These are phyloP conservation scores for Apiotrichum akiyoshidainum DNA, from an alignment of 1,284 basidiomycete species.

Conservation along the genomic window DNA sequence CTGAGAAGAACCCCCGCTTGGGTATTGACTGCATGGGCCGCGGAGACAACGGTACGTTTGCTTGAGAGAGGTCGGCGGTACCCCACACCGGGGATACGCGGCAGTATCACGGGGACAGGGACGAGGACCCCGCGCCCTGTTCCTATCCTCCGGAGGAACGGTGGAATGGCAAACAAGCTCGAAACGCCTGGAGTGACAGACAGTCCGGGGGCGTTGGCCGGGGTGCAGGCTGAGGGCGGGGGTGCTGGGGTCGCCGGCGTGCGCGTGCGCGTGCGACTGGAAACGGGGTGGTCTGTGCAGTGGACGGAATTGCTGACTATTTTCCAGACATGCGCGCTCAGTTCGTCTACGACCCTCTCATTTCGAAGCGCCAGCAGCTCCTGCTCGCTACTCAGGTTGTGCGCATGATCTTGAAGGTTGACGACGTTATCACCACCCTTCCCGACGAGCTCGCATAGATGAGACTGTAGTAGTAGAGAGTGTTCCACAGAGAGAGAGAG, in stretches of 20 bases:
- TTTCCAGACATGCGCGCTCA: constrained; percentile 90
- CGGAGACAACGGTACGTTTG: constrained; percentile 72
- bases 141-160: not conserved
- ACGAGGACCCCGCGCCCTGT: not conserved
- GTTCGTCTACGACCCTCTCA: constrained; percentile 93
- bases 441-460: constrained; percentile 11
- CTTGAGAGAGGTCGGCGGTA: not conserved
- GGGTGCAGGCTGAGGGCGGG: too few species aligned
- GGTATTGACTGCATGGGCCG: constrained; percentile 90
- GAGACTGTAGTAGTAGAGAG: not conserved
- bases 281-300: constrained; percentile 3
- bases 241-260: too few species aligned
- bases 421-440: constrained; percentile 42
- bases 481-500: not conserved
- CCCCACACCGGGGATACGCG: constrained; percentile 4
- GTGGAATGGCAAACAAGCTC: not conserved
- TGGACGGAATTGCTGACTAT: not conserved
- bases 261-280: not conserved
- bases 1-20: constrained; percentile 75
- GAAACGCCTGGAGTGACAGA: too few species aligned
- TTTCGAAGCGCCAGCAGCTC: constrained; percentile 96
- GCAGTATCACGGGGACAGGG: constrained; percentile 2
- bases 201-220: too few species aligned
- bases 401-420: constrained; percentile 49
- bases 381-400: constrained; percentile 90